Percentiles rank a stretch among this genome's conserved stretches.
Evolutionary conservation across 768 basidiomycete species (phyloP).

Genomic region (Tephrocybe sp.): DNA sequence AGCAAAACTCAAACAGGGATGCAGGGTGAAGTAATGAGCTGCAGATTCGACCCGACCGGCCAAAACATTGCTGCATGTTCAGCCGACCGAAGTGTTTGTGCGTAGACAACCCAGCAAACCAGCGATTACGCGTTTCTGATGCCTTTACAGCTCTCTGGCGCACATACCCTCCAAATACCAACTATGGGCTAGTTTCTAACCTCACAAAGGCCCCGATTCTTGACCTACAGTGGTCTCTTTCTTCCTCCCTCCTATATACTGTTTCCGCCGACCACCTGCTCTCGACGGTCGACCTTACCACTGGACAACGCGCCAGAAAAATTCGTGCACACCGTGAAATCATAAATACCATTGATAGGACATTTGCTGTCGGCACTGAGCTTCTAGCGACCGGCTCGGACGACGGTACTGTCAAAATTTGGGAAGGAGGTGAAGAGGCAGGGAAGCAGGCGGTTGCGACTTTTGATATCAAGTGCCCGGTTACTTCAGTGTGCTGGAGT

Average conservation of each 20-base stretch:
- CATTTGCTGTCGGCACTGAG: conserved; percentile 81
- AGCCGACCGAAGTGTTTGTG: conserved; percentile 86
- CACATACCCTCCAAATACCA: conserved; percentile 88
- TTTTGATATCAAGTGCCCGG: conserved; percentile 85
- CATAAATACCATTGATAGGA: conserved; percentile 86
- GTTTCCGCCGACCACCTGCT: conserved; percentile 90
- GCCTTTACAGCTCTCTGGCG: conserved; percentile 71
- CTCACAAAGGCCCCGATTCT: conserved; percentile 89
- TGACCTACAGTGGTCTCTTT: conserved; percentile 88
- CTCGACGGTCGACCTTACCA: conserved; percentile 71
- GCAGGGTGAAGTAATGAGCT: conserved; percentile 84
- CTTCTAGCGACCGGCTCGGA: conserved; percentile 87
- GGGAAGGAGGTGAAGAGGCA: conserved; percentile 83
- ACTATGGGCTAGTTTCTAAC: conserved; percentile 83
- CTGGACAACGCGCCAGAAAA: conserved; percentile 77
- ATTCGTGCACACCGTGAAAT: conserved; percentile 90
- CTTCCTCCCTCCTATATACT: conserved; percentile 69
- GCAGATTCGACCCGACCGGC: conserved; percentile 92
- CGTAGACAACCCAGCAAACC: conserved; percentile 30
- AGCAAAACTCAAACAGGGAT: conserved; percentile 6
- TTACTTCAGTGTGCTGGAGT: no score
- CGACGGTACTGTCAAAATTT: conserved; percentile 88
- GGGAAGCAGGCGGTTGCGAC: conserved; percentile 72
- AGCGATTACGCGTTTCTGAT: conserved; percentile 5
- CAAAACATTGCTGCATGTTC: conserved; percentile 93